phyloP scores from a whole-genome alignment of 1,139 yeast genomes.

The Pneumocystis canis region DNA sequence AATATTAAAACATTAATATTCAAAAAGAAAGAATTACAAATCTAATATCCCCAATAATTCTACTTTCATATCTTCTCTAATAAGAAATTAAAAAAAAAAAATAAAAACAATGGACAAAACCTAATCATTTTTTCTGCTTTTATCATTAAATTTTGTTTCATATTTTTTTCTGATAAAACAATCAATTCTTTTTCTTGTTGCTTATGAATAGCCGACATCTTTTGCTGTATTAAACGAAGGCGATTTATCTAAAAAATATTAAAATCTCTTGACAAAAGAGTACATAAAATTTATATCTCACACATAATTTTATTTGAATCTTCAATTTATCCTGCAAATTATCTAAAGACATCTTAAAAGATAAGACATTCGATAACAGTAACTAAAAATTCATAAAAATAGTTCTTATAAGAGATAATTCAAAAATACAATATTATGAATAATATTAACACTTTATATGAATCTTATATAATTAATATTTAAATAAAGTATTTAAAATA shows the following conservation, averaged over 20 bases:
- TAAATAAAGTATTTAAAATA: too few relatives aligned
- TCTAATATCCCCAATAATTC: slow-evolving; percentile 71
- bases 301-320: neutral
- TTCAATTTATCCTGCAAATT: neutral
- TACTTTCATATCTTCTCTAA: slow-evolving; percentile 62
- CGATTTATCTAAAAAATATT: slow-evolving; percentile 56
- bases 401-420: neutral
- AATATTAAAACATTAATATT: neutral
- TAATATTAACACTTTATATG: neutral
- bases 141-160: slow-evolving; percentile 71
- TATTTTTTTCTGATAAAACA: slow-evolving; percentile 51
- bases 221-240: slow-evolving; percentile 64
- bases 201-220: slow-evolving; percentile 66
- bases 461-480: neutral
- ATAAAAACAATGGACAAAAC: neutral
- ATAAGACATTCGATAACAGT: neutral
- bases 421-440: neutral
- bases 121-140: slow-evolving; percentile 66
- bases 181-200: slow-evolving; percentile 68
- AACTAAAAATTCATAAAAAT: neutral
- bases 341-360: neutral
- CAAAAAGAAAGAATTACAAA: slow-evolving; percentile 29
- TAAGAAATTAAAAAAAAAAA: neutral
- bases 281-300: neutral
- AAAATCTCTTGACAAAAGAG: neutral